phyloP scores from a whole-genome alignment of 2,329 filamentous ascomycete species.

The Plenodomus biglobosus region DNA sequence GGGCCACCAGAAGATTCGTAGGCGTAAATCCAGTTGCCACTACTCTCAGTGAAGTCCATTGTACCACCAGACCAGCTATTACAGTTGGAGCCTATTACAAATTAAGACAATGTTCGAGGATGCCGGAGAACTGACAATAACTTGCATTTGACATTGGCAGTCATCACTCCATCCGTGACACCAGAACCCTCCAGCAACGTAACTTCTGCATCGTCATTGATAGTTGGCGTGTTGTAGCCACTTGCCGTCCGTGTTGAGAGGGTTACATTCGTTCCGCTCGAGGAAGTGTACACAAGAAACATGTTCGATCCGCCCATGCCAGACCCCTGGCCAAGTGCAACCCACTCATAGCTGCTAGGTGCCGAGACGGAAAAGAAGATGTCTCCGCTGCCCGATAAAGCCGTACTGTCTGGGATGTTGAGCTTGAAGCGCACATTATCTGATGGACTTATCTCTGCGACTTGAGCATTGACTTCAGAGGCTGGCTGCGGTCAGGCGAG shows the following conservation, averaged over 20 bases:
- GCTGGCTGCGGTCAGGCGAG: conserved; percentile 26
- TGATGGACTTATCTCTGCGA: conserved; percentile 31
- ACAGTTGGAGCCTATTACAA: conserved; percentile 52
- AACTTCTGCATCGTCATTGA: conserved; percentile 48
- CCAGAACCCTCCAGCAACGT: conserved; percentile 57
- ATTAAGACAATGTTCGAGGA: conserved; percentile 8
- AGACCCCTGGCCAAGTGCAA: conserved; percentile 58
- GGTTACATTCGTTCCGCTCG: conserved; percentile 57
- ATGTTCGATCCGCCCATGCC: conserved; percentile 60
- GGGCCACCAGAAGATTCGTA: conserved; percentile 49
- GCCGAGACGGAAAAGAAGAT: conserved; percentile 61
- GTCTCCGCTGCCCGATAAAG: conserved; percentile 54
- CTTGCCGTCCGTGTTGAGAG: conserved; percentile 55
- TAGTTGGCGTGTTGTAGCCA: conserved; percentile 49
- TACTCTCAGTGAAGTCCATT: conserved; percentile 51
- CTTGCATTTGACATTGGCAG: conserved; percentile 59
- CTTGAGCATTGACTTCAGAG: conserved; percentile 32
- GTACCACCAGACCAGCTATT: conserved; percentile 55
- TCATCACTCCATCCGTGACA: conserved; percentile 55
- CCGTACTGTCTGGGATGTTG: conserved; percentile 58
- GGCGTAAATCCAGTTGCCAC: conserved; percentile 56
- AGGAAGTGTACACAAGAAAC: conserved; percentile 60
- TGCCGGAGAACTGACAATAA: accelerated
- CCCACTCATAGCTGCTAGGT: conserved; percentile 56
- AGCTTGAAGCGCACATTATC: conserved; percentile 52